Percentiles rank a stretch among this genome's conserved stretches.
These are phyloP conservation scores for Tolypocladium guangdongense DNA, from an alignment of 2,329 filamentous ascomycete species.

Conservation along the genomic window DNA sequence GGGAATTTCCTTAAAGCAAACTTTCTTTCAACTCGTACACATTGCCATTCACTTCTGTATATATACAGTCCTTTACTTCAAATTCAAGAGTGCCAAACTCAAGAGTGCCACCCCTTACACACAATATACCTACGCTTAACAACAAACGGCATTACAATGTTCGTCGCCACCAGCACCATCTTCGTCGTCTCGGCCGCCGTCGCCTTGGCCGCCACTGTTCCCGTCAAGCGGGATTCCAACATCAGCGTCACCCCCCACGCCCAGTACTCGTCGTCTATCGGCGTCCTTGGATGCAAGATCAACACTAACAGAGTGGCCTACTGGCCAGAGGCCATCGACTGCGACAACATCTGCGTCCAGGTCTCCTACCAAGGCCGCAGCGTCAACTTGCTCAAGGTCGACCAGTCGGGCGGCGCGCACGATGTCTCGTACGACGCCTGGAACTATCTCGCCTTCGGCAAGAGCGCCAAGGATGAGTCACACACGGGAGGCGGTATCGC, in stretches of 20 bases:
- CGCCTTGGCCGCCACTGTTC: not conserved
- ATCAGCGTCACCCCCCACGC: constrained; percentile 40
- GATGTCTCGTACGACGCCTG: constrained; percentile 53
- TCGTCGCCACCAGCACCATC: not conserved
- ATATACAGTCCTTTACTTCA: no score
- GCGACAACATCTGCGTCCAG: constrained; percentile 45
- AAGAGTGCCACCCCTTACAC: no score
- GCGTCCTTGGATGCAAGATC: constrained; percentile 49
- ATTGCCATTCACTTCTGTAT: no score
- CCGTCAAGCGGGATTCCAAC: not conserved
- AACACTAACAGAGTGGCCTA: constrained; percentile 50
- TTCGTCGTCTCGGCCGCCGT: not conserved
- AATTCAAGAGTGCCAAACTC: no score
- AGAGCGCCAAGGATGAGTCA: constrained; percentile 33
- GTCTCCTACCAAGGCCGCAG: constrained; percentile 35
- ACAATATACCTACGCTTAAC: not conserved
- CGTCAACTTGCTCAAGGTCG: constrained; percentile 47
- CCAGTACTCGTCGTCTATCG: constrained; percentile 43
- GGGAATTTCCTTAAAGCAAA: no score
- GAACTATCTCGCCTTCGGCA: constrained; percentile 44
- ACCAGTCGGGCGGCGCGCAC: constrained; percentile 42
- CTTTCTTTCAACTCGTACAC: no score
- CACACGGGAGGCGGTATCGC: constrained; percentile 35
- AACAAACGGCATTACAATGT: not conserved
- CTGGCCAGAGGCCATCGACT: constrained; percentile 42